phyloP scores from a whole-genome alignment of 768 basidiomycete genomes.

The Tulasnella sp. region DNA sequence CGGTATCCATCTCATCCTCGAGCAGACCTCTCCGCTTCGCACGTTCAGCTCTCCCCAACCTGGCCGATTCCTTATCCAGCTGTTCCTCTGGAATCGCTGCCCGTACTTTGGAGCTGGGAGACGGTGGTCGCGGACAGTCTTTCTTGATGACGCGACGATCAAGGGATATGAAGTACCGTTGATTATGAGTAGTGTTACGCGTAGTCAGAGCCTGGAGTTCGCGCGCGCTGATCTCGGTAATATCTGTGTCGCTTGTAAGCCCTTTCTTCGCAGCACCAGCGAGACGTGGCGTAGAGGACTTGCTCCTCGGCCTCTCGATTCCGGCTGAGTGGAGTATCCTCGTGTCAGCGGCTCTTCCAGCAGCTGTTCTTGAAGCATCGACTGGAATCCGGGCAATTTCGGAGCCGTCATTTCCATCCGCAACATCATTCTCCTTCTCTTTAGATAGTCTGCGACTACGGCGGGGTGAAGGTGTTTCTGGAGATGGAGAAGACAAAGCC shows the following conservation, averaged over 20 bases:
- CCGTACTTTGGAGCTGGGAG: conserved; percentile 12
- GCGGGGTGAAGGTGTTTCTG: conserved; percentile 2
- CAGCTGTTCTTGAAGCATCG: not conserved
- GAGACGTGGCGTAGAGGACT: not conserved
- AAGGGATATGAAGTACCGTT: conserved; percentile 4
- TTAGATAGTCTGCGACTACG: conserved; percentile 12
- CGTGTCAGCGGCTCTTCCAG: not conserved
- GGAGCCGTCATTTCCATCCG: not conserved
- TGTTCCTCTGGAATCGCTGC: not conserved
- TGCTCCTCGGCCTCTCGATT: not conserved
- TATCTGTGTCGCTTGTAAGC: not conserved
- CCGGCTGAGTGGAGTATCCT: not conserved
- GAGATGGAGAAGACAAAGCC: not conserved
- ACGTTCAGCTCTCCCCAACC: not conserved
- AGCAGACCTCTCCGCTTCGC: conserved; percentile 2
- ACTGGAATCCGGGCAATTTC: not conserved
- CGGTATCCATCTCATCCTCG: conserved; percentile 6
- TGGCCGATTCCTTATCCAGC: conserved; percentile 6
- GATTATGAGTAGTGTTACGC: conserved; percentile 14
- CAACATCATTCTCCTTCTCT: conserved; percentile 9
- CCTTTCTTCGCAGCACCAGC: not conserved
- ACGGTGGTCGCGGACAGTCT: conserved; percentile 15
- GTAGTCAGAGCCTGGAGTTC: conserved; percentile 11
- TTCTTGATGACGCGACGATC: conserved; percentile 5
- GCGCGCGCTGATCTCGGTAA: not conserved